A percentile compares a stretch with the other conserved stretches of the same genome.
Conservation (phyloP, 1,284 basidiomycete species). For the Cutaneotrichosporon sp. region DNA sequence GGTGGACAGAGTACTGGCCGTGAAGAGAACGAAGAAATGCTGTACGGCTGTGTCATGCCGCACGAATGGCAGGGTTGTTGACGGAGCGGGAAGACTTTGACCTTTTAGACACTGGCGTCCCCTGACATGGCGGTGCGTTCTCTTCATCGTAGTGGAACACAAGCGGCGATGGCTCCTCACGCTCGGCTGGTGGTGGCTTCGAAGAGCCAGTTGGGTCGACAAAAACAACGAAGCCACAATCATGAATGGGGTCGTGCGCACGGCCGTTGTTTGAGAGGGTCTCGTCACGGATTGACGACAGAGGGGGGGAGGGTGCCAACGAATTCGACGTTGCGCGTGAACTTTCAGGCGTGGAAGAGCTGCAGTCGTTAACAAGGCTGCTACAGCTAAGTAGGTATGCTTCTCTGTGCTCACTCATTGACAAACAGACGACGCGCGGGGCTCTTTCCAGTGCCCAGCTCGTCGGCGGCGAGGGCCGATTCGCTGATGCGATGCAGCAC, state of each 20-base stretch:
- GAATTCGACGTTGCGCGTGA: not conserved
- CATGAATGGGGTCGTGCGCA: not conserved
- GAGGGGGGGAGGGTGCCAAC: not conserved
- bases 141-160: not conserved
- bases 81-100: not conserved
- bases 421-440: slow-evolving; percentile 16
- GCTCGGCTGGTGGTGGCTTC: not conserved
- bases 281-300: not conserved
- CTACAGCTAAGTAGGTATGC: no score
- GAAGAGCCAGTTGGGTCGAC: not conserved
- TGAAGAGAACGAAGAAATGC: not conserved
- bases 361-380: not conserved
- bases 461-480: slow-evolving; percentile 9
- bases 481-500: not conserved
- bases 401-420: not conserved
- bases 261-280: not conserved
- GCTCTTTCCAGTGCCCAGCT: slow-evolving; percentile 14
- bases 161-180: not conserved
- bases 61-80: not conserved
- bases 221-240: not conserved
- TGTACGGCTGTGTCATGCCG: not conserved
- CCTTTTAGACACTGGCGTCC: not conserved
- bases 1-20: not conserved
- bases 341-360: not conserved
- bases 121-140: not conserved